Base-by-base conservation (phyloP, 345 rosid species). In the Noccaea bulbosa region DNA sequence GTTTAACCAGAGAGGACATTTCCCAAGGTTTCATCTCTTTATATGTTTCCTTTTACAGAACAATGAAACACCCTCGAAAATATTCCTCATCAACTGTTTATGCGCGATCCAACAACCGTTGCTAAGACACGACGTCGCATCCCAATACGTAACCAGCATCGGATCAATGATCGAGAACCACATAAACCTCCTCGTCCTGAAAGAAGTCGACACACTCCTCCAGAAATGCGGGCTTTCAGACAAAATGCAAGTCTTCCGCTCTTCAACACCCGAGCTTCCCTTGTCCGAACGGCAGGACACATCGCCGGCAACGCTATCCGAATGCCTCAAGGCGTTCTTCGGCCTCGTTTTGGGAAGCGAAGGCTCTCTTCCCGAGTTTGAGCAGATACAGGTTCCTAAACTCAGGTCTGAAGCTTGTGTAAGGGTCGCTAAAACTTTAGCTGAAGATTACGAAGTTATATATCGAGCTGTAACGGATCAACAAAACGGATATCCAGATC, bases 11-110 rank as follows among this genome's bases (percentile, higher is more conserved):
- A 39, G 51, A 14, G 20, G 24, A 50, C 3, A 24, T 16, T 7
- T 22, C 8, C 24, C 39, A 14, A 68, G 8, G 33, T 10, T 14
- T 32, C 33, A 12, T 76, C 9, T 47, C 56, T 47, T 47, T 54
- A 0, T 38, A 43, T 61, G 30, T 17, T 17, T 40, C 11, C 41
- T 77, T 14, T 34, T 78, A 82, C 89, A 91, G 99, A 89, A 85
- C 75, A 84, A 80, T 0, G 95, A 89, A 80, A 84, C 84, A 55
- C 92, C 99, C 6, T 80, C 97, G 20, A 89, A 89, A 74, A 87
- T 94, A 47, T 94, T 94, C 88, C 95, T 94, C 67, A 80, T 94
- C 83, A 94, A 94, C 82, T 91, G 97, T 77, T 56, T 91, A 66
- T 86, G 87, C 59, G 88, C 96, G 39, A 88, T 94, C 79, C 97